A percentile compares a stretch with the other conserved stretches of the same genome.
Evolutionary conservation across 169 alveolate genomes (phyloP).

Genomic region (Plasmodium blacklocki): DNA sequence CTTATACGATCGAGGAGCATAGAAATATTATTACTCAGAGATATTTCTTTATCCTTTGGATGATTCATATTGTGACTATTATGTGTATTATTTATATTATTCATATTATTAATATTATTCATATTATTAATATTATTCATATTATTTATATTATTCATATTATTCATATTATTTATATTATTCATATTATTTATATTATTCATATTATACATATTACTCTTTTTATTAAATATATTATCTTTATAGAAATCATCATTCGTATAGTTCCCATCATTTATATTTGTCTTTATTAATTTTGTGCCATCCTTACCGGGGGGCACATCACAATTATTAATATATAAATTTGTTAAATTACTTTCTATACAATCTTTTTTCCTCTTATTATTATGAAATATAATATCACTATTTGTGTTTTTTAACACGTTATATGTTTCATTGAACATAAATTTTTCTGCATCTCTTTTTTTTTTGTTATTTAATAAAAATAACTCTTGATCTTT

Average conservation of each 20-base stretch:
- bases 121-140: too few relatives aligned
- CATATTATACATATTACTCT: too few relatives aligned
- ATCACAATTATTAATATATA: background rate
- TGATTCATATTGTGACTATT: too few relatives aligned
- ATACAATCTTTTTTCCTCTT: background rate
- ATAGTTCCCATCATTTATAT: too few relatives aligned
- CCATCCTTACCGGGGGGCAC: too few relatives aligned
- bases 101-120: background rate
- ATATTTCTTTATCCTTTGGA: conserved; percentile 17
- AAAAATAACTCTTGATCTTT: background rate
- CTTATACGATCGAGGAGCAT: conserved; percentile 50
- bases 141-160: too few relatives aligned
- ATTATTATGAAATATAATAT: background rate
- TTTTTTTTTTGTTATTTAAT: background rate
- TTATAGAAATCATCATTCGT: too few relatives aligned
- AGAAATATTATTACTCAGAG: conserved; percentile 50
- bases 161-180: too few relatives aligned
- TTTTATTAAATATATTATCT: too few relatives aligned
- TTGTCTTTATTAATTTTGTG: too few relatives aligned
- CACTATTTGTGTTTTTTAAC: background rate
- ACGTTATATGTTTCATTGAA: background rate
- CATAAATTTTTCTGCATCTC: background rate
- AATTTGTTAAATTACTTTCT: background rate
- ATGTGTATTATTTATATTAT: background rate
- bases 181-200: too few relatives aligned